These are phyloP conservation scores for Margaritispora aquatica DNA, from an alignment of 495 filamentous ascomycete genomes.

Conservation along the genomic window DNA sequence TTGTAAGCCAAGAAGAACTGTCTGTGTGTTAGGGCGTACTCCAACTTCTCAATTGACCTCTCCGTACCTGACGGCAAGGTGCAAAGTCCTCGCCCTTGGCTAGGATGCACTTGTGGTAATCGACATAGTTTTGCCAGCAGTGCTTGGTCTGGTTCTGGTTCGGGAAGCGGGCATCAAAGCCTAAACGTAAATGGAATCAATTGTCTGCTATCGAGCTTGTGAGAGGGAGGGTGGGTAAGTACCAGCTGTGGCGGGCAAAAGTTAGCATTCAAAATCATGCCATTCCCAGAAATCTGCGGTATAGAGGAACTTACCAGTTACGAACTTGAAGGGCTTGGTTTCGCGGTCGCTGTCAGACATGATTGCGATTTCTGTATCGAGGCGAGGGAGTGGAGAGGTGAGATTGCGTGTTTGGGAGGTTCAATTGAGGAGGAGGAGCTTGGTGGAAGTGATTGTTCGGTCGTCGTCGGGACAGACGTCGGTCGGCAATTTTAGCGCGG, in stretches of 20 bases:
- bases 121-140: conserved; percentile 99
- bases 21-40: conserved; percentile 10
- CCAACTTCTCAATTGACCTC: conserved; percentile 16
- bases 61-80: conserved; percentile 86
- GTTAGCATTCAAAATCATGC: conserved; percentile 48
- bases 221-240: conserved; percentile 1
- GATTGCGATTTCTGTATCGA: conserved; percentile 28
- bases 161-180: conserved; percentile 98
- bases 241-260: conserved; percentile 19
- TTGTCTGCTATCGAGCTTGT: not conserved
- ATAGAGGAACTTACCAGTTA: conserved; percentile 70
- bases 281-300: conserved; percentile 5
- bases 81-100: conserved; percentile 99
- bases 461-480: not conserved
- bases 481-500: conserved; percentile 9
- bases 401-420: not conserved
- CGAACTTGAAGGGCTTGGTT: conserved; percentile 99
- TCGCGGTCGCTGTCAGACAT: conserved; percentile 89
- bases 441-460: conserved; percentile 7
- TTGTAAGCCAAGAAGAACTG: conserved; percentile 95
- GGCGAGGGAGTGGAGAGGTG: not conserved
- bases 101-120: conserved; percentile 98
- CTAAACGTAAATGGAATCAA: conserved; percentile 45
- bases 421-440: conserved; percentile 17
- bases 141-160: conserved; percentile 91